Conservation (phyloP, 2,329 filamentous ascomycete species). For the Aureobasidium pullulans region DNA sequence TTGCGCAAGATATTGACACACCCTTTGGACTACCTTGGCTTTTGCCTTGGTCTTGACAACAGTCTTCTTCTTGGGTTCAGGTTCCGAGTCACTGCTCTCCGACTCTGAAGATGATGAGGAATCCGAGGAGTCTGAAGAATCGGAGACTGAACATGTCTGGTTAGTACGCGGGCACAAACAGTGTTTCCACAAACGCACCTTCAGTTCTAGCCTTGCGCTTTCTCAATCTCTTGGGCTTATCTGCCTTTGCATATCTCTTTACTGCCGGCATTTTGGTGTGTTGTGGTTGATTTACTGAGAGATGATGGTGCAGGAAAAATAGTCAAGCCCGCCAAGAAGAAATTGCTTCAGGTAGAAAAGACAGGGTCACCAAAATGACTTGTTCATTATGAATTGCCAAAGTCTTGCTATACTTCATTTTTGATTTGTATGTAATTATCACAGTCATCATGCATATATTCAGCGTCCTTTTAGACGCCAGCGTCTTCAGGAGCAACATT, state of each 20-base stretch:
- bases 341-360: not conserved
- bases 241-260: not conserved
- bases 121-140: slow-evolving; percentile 9
- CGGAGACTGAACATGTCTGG: not conserved
- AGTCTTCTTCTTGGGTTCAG: not conserved
- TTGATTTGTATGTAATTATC: not conserved
- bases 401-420: not conserved
- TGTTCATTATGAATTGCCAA: not conserved
- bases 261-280: slow-evolving; percentile 2
- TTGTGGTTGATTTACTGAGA: not conserved
- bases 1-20: not conserved
- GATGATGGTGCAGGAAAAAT: not conserved
- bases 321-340: not conserved
- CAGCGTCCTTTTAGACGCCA: slow-evolving; percentile 26
- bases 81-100: slow-evolving; percentile 5
- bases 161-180: not conserved
- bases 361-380: not conserved
- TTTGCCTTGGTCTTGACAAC: not conserved
- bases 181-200: not conserved
- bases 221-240: slow-evolving; percentile 9
- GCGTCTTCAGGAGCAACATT: slow-evolving; percentile 39
- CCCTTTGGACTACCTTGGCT: not conserved
- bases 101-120: slow-evolving; percentile 2
- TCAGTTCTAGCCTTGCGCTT: slow-evolving; percentile 11
- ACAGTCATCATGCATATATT: not conserved